A percentile compares a stretch with the other conserved stretches of the same genome.
These are phyloP conservation scores for Vigna angularis DNA, from an alignment of 306 rosid species.

Conservation along the genomic window DNA sequence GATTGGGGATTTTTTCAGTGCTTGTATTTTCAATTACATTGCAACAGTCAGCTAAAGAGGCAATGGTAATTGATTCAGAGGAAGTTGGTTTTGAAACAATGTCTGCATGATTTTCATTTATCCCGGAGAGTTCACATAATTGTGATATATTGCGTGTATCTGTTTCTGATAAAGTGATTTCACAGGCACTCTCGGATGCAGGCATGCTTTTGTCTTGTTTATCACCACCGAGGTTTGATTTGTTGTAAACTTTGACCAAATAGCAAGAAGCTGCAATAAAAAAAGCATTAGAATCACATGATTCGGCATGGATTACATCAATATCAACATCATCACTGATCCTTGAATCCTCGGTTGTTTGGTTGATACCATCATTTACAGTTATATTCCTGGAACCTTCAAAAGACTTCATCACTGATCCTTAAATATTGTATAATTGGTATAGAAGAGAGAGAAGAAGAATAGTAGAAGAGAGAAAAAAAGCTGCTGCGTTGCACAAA, in stretches of 20 bases:
- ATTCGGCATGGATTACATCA: conserved; percentile 36
- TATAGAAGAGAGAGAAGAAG: too few relatives aligned
- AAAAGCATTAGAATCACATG: conserved; percentile 36
- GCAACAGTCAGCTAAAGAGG: conserved; percentile 42
- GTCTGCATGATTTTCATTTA: conserved; percentile 44
- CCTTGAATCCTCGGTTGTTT: conserved; percentile 45
- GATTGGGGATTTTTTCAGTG: conserved; percentile 35
- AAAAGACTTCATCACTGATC: conserved; percentile 27
- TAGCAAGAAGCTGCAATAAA: conserved; percentile 40
- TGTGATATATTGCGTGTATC: conserved; percentile 43
- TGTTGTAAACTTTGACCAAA: conserved; percentile 34
- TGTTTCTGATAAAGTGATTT: conserved; percentile 32
- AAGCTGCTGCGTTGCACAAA: too few relatives aligned
- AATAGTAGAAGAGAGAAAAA: too few relatives aligned
- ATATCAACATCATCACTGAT: conserved; percentile 35
- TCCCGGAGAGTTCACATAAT: conserved; percentile 41
- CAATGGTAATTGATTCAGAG: conserved; percentile 43
- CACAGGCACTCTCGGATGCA: conserved; percentile 15
- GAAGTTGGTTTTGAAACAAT: conserved; percentile 36
- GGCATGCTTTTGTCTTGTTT: conserved; percentile 30
- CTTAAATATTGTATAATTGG: too few relatives aligned
- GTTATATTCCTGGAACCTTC: conserved; percentile 44
- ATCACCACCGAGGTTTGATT: conserved; percentile 36
- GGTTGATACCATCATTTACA: conserved; percentile 37
- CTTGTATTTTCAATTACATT: conserved; percentile 52